Base-by-base conservation (phyloP, 352 stramenopile species). In the Phytophthora cactorum region DNA sequence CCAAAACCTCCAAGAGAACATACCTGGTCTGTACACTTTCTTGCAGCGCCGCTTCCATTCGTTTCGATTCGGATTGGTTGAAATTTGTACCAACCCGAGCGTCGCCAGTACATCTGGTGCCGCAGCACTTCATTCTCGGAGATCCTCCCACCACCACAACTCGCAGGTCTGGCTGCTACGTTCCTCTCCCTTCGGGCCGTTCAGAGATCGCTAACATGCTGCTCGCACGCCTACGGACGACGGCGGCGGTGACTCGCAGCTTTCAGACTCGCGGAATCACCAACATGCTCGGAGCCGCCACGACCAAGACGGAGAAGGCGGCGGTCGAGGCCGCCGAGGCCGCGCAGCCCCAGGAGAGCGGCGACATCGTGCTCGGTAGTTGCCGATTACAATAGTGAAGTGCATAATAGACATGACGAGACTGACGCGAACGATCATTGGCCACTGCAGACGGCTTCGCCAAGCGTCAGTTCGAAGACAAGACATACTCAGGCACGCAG, bases 391-490 rank as follows among this genome's bases (percentile, higher is more conserved):
- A 22, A 22, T 22, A 22, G 22, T 22, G 22, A 22, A 22, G 22
- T 22, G 22, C 22, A 22, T 22, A 22, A 50, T 31, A 14, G 34
- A 12, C 39, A 44, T 59, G 41, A 10, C 28, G 22, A 11, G 1
- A 63, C 45, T 61, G 49, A 60, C 22, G 27, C 41, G 22, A 12
- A 45, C 12, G 32, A 41, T 43, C 44, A 11, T 43, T 25, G 36
- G 5, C 4, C 22, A 59, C 7, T 43, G 36, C 44, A 91, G 89
- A 96, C 61, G 72, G 74, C 44, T 96, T 96, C 52, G 90, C 81
- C 51, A 76, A 93, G 66, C 88, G 89, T 38, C 89, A 96, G 63
- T 96, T 96, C 54, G 86, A 95, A 51, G 83, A 92, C 65, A 82
- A 88, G 25, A 82, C 78, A 63, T 93, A 93, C 77, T 75, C 82